phyloP scores from a whole-genome alignment of 2,329 filamentous ascomycete species.

The Ceratocystis diversiconidia region DNA sequence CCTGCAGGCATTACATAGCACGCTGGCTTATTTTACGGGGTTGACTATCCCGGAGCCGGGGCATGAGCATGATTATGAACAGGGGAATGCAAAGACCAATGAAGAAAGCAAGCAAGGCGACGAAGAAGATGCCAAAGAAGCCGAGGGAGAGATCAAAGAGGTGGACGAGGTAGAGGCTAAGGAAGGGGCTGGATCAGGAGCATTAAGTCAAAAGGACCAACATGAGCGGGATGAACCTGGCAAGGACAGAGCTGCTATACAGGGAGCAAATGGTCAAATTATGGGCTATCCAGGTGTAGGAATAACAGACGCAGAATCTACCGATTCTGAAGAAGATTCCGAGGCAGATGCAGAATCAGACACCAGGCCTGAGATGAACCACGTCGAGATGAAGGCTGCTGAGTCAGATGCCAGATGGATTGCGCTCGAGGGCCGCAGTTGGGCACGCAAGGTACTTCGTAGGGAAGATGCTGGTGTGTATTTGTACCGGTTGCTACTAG shows the following conservation, averaged over 20 bases:
- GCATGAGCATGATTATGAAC: conserved; percentile 23
- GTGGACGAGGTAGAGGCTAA: conserved; percentile 30
- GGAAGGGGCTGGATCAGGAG: neutral
- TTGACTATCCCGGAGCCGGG: conserved; percentile 24
- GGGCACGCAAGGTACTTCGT: conserved; percentile 48
- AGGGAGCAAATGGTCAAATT: neutral
- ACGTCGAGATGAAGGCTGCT: conserved; percentile 11
- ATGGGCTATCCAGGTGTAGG: neutral
- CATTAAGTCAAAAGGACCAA: too few species aligned
- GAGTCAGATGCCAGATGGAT: conserved; percentile 47
- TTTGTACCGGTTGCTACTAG: conserved; percentile 60
- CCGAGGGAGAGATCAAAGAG: conserved; percentile 30
- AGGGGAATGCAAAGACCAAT: conserved; percentile 22
- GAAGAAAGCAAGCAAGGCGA: neutral
- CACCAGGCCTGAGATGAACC: neutral
- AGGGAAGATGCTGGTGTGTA: conserved; percentile 71
- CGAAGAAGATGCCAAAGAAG: neutral
- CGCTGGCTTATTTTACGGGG: conserved; percentile 59
- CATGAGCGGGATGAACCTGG: neutral
- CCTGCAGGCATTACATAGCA: conserved; percentile 59
- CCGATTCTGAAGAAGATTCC: conserved; percentile 23
- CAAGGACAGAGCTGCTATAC: neutral
- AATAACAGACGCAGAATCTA: neutral
- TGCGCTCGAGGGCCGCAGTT: conserved; percentile 48
- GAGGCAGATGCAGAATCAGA: neutral